Conservation (phyloP, 2,329 filamentous ascomycete species). For the Neofusicoccum sp. region DNA sequence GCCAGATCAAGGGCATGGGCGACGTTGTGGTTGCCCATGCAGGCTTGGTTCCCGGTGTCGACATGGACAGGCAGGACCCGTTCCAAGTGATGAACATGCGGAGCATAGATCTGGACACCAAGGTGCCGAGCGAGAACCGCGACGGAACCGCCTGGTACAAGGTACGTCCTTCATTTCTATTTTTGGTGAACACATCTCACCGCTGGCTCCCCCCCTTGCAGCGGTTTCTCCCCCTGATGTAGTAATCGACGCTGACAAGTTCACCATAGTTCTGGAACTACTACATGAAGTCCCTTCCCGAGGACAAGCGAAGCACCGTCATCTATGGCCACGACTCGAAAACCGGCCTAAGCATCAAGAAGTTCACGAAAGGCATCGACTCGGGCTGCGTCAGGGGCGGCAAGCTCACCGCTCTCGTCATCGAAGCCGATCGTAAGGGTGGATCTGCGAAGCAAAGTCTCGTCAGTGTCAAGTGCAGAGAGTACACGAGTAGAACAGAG, state of each 20-base stretch:
- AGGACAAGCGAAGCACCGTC: conserved; percentile 61
- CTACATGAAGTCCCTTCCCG: conserved; percentile 37
- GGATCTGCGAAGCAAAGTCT: conserved; percentile 20
- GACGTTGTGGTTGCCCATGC: conserved; percentile 80
- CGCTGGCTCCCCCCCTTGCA: not conserved
- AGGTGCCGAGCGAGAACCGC: conserved; percentile 56
- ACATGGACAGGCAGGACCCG: conserved; percentile 72
- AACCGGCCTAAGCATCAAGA: conserved; percentile 65
- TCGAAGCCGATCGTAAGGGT: conserved; percentile 55
- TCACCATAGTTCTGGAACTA: conserved; percentile 52
- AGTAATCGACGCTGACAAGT: not conserved
- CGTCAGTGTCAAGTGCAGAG: conserved; percentile 46
- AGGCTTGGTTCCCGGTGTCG: conserved; percentile 76
- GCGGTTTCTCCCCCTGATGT: not conserved
- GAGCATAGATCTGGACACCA: conserved; percentile 67
- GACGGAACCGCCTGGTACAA: conserved; percentile 69
- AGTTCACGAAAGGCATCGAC: conserved; percentile 83
- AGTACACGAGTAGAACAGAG: conserved; percentile 28
- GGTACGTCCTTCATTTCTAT: conserved; percentile 30
- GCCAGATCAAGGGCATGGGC: conserved; percentile 62
- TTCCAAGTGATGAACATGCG: conserved; percentile 92
- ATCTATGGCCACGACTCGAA: conserved; percentile 88
- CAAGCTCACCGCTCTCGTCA: conserved; percentile 74
- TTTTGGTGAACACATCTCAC: not conserved
- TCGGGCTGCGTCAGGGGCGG: conserved; percentile 78